These are phyloP conservation scores for Mikania micrantha DNA, from an alignment of 129 eudicot genomes.

Conservation along the genomic window DNA sequence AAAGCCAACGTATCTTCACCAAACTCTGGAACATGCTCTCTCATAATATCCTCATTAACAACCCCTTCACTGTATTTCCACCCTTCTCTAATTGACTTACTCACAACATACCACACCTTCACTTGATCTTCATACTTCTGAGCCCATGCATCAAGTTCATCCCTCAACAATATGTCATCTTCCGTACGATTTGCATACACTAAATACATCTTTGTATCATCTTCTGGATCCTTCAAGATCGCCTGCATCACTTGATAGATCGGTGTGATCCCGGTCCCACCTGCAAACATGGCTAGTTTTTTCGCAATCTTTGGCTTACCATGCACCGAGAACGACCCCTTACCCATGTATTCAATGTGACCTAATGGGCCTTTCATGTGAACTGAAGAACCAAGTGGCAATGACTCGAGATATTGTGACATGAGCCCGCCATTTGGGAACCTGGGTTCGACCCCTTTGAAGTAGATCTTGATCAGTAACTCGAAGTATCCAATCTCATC, in stretches of 20 bases:
- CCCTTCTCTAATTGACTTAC: conserved; percentile 34
- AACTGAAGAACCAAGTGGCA: conserved; percentile 46
- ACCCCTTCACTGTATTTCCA: conserved; percentile 76
- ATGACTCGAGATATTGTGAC: conserved; percentile 68
- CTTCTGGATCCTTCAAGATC: conserved; percentile 72
- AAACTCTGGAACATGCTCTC: conserved; percentile 57
- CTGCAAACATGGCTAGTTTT: conserved; percentile 82
- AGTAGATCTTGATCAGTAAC: conserved; percentile 71
- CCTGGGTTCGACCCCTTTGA: conserved; percentile 51
- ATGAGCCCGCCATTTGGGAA: conserved; percentile 88
- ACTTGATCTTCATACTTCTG: conserved; percentile 47
- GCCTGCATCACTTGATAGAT: conserved; percentile 94
- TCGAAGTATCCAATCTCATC: conserved; percentile 74
- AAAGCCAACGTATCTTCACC: conserved; percentile 49
- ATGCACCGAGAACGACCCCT: conserved; percentile 54
- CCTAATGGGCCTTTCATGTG: conserved; percentile 93
- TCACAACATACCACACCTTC: conserved; percentile 85
- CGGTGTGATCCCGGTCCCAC: conserved; percentile 94
- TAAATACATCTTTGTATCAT: conserved; percentile 70
- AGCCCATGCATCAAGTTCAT: conserved; percentile 81
- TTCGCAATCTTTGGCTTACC: conserved; percentile 65
- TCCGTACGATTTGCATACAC: conserved; percentile 95
- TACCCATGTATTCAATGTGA: conserved; percentile 79
- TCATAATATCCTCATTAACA: conserved; percentile 46
- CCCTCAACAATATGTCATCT: conserved; percentile 69